Evolutionary conservation across 2,329 filamentous ascomycete species (phyloP).

Genomic region (Xylaria arbuscula): DNA sequence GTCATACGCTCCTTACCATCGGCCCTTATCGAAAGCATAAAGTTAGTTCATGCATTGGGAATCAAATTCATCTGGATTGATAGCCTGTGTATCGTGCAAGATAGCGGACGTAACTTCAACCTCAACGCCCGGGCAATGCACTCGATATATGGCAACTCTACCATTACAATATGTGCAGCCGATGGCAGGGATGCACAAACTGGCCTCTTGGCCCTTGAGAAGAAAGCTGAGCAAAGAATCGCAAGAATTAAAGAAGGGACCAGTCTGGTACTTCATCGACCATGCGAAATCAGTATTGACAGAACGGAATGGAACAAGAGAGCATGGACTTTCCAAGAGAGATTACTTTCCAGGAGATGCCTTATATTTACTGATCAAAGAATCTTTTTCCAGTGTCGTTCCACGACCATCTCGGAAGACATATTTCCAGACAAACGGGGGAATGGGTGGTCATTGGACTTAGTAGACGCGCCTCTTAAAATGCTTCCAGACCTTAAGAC

Average conservation of each 20-base stretch:
- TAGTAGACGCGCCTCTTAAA: constrained; percentile 46
- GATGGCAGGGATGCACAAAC: constrained; percentile 26
- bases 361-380: constrained; percentile 51
- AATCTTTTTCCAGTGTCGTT: constrained; percentile 50
- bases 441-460: constrained; percentile 48
- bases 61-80: constrained; percentile 40
- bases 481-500: constrained; percentile 44
- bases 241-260: constrained; percentile 31
- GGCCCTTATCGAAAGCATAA: constrained; percentile 14
- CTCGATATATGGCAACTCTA: constrained; percentile 33
- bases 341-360: constrained; percentile 50
- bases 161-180: constrained; percentile 26
- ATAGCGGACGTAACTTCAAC: constrained; percentile 31
- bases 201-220: constrained; percentile 18
- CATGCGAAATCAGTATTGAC: constrained; percentile 40
- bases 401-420: constrained; percentile 46
- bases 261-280: constrained; percentile 41
- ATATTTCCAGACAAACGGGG: constrained; percentile 45
- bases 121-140: constrained; percentile 35
- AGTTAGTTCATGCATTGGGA: constrained; percentile 5
- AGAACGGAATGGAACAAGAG: constrained; percentile 51
- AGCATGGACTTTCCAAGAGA: constrained; percentile 56
- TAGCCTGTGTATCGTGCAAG: constrained; percentile 41
- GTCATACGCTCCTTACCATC: constrained; percentile 1
- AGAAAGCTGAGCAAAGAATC: constrained; percentile 11